phyloP scores from a whole-genome alignment of 2,329 filamentous ascomycete species.

The Pseudogymnoascus sp. region DNA sequence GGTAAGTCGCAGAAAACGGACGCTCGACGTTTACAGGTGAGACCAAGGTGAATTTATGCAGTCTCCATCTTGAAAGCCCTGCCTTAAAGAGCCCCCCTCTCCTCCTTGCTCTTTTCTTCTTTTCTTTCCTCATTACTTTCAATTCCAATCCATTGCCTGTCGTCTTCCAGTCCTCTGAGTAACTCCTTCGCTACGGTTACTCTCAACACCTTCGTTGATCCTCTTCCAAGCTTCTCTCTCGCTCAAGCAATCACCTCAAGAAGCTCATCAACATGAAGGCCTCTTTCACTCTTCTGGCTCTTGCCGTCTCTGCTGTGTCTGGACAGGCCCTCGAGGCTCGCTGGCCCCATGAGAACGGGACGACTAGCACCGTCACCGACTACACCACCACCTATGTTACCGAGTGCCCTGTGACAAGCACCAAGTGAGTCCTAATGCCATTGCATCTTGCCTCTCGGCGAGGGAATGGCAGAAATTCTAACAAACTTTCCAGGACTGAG shows the following conservation, averaged over 20 bases:
- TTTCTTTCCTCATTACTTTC: neutral
- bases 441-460: slow-evolving; percentile 10
- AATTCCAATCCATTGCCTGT: neutral
- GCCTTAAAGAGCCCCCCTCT: neutral
- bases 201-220: slow-evolving; percentile 5
- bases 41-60: neutral
- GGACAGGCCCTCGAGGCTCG: slow-evolving; percentile 13
- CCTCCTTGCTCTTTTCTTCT: neutral
- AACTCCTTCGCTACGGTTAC: slow-evolving; percentile 10
- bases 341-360: neutral
- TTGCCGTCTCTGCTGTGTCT: slow-evolving; percentile 20
- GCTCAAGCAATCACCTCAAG: neutral
- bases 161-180: neutral
- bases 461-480: neutral
- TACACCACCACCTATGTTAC: slow-evolving; percentile 19
- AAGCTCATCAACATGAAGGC: slow-evolving; percentile 23
- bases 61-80: neutral
- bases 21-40: neutral
- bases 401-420: slow-evolving; percentile 20
- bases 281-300: slow-evolving; percentile 20
- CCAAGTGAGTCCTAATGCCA: slow-evolving; percentile 11
- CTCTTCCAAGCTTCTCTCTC: neutral
- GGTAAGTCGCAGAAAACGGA: slow-evolving; percentile 1
- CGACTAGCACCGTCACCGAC: slow-evolving; percentile 16
- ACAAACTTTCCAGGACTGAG: slow-evolving; percentile 9